A percentile compares a stretch with the other conserved stretches of the same genome.
phyloP scores from a whole-genome alignment of 2,329 filamentous ascomycete species.

The Grosmannia clavigera region DNA sequence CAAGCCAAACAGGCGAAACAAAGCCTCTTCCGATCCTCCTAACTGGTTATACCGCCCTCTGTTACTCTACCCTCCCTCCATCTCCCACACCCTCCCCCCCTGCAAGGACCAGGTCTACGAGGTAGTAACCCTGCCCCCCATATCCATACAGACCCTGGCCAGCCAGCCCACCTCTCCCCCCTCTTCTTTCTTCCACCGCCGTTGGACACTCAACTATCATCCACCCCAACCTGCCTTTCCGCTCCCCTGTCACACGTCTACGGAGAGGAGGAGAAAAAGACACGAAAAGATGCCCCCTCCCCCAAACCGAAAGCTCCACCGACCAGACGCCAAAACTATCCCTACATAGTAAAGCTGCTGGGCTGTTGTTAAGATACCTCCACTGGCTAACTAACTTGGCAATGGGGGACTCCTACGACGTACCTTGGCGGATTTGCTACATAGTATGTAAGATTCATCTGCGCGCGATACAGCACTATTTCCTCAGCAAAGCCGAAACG shows the following conservation, averaged over 20 bases:
- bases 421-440: background rate
- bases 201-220: background rate
- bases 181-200: background rate
- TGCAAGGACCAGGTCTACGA: conserved; percentile 2
- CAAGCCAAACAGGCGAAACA: too few relatives aligned
- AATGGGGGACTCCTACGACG: background rate
- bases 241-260: background rate
- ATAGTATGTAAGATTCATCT: background rate
- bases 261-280: background rate
- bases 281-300: background rate
- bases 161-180: background rate
- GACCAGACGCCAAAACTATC: background rate
- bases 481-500: background rate
- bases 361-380: background rate
- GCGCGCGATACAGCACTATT: background rate
- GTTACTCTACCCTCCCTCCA: conserved; percentile 2
- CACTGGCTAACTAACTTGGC: background rate
- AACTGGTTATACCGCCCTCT: conserved; percentile 4
- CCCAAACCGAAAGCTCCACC: background rate
- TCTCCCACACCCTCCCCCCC: conserved; percentile 2
- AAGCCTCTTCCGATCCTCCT: background rate
- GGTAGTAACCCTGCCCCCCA: background rate
- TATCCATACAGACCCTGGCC: background rate
- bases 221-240: conserved; percentile 7
- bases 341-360: background rate